Base-by-base conservation (phyloP, 2,329 filamentous ascomycete species). In the Dactylellina leptospora region DNA sequence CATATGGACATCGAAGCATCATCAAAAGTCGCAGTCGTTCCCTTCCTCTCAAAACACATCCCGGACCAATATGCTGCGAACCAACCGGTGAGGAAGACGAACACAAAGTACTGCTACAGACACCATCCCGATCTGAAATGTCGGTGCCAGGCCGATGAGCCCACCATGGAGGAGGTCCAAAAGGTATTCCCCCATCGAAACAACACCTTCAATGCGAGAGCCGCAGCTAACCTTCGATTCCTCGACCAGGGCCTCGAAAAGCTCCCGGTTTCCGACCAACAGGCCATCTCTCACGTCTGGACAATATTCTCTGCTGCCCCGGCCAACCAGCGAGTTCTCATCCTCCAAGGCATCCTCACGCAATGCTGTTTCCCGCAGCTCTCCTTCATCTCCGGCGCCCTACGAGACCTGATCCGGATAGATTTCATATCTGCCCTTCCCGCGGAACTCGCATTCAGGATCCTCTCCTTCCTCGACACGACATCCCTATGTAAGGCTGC, bases 281-380 rank as follows among this genome's bases (percentile, higher is more conserved):
- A 97, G 81, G 93, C 91, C 78, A 97, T 99, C 77, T 92, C 93
- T 30, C 93, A 97, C 78, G 93, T 97, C 62, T 99, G 95, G 95
- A 96, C 93, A 0, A 84, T 97, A 50, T 99, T 99, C 82, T 97
- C 93, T 0, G 95, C 95, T 38, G 93, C 95, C 0, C 95, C 95
- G 0, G 86, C 92, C 8, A 96, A 96, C 79, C 93, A 97, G 78
- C 89, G 95, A 76, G 93, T 96, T 74, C 85, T 99, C 70, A 97
- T 99, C 91, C 85, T 99, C 5, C 92, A 96, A 79, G 95, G 95
- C 75, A 93, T 99, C 77, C 88, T 99, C 73, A 90, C 93, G 0
- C 93, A 97, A 80, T 97, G 93, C 80, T 99, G 95, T 82, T 97
- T 99, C 78, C 93, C 95, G 0, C 95, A 99, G 78, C 86, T 99